Conservation (phyloP, 805 yeast genomes). For the Pichia kluyveri region DNA sequence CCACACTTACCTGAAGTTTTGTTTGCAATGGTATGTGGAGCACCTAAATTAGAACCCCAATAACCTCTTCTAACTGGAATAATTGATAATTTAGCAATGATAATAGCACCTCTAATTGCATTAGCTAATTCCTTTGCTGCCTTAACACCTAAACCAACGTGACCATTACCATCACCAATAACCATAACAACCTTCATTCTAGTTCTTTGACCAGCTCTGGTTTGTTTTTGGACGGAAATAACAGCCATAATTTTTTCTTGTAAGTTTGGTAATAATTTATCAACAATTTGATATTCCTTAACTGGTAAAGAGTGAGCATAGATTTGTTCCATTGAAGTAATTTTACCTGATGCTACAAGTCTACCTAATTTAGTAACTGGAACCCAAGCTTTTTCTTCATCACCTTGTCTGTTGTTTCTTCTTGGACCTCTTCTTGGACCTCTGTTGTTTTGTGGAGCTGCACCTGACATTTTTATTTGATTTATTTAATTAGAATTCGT, state of each 20-base stretch:
- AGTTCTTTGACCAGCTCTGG: slow-evolving; percentile 99
- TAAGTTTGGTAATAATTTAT: slow-evolving; percentile 88
- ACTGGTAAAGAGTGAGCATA: slow-evolving; percentile 99
- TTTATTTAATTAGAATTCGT: slow-evolving; percentile 23
- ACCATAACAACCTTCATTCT: slow-evolving; percentile 99
- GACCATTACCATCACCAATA: slow-evolving; percentile 99
- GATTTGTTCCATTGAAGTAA: slow-evolving; percentile 93
- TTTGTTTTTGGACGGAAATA: slow-evolving; percentile 99
- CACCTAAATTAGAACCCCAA: slow-evolving; percentile 99
- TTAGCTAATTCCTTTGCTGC: slow-evolving; percentile 99
- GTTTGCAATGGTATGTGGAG: slow-evolving; percentile 96
- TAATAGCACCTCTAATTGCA: slow-evolving; percentile 99
- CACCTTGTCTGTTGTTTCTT: slow-evolving; percentile 63
- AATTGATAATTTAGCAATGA: slow-evolving; percentile 97
- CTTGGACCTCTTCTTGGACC: slow-evolving; percentile 53
- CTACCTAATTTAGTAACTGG: slow-evolving; percentile 99
- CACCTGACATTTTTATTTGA: slow-evolving; percentile 33
- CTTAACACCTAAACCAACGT: slow-evolving; percentile 99
- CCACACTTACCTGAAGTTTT: slow-evolving; percentile 99
- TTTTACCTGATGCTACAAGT: slow-evolving; percentile 98
- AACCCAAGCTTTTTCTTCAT: slow-evolving; percentile 98
- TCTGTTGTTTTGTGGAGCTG: slow-evolving; percentile 27
- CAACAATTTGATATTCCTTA: slow-evolving; percentile 99
- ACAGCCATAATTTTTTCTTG: slow-evolving; percentile 99
- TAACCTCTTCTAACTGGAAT: slow-evolving; percentile 99